phyloP scores from a whole-genome alignment of 768 basidiomycete genomes.

The Serendipita sp. region DNA sequence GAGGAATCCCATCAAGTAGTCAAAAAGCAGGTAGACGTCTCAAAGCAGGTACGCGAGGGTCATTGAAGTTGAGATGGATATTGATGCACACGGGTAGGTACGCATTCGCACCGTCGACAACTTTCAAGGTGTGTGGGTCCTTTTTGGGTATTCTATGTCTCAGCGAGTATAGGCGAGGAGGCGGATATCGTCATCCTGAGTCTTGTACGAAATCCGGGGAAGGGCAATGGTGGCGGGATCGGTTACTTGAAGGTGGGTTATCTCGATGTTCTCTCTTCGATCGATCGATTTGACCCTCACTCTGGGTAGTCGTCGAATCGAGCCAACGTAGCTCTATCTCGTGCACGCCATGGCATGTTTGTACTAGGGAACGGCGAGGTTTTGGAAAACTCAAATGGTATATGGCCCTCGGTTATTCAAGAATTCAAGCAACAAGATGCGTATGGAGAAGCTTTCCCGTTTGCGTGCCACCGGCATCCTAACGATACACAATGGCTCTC shows the following conservation, averaged over 20 bases:
- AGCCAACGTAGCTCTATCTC: slow-evolving; percentile 47
- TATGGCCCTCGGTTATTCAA: slow-evolving; percentile 43
- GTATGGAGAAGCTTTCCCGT: slow-evolving; percentile 38
- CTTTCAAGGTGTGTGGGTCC: slow-evolving; percentile 35
- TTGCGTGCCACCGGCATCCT: slow-evolving; percentile 41
- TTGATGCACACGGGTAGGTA: slow-evolving; percentile 28
- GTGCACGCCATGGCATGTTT: slow-evolving; percentile 58
- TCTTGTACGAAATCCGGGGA: slow-evolving; percentile 54
- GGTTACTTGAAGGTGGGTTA: slow-evolving; percentile 70
- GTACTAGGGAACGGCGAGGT: slow-evolving; percentile 53
- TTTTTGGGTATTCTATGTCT: slow-evolving; percentile 22
- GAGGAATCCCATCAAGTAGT: slow-evolving; percentile 18
- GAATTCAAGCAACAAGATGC: slow-evolving; percentile 33
- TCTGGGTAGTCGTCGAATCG: slow-evolving; percentile 18
- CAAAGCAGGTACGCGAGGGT: slow-evolving; percentile 31
- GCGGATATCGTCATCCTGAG: slow-evolving; percentile 53
- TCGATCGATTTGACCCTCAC: background rate
- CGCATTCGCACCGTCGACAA: slow-evolving; percentile 61
- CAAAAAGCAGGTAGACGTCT: slow-evolving; percentile 34
- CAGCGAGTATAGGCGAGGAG: background rate
- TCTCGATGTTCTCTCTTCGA: slow-evolving; percentile 33
- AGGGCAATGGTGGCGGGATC: slow-evolving; percentile 22
- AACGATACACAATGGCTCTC: slow-evolving; percentile 27
- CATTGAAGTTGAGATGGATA: background rate
- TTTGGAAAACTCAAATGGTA: slow-evolving; percentile 31